Evolutionary conservation across 78 protist genomes (phyloP).

Genomic region (Chrysochromulina tobinii): DNA sequence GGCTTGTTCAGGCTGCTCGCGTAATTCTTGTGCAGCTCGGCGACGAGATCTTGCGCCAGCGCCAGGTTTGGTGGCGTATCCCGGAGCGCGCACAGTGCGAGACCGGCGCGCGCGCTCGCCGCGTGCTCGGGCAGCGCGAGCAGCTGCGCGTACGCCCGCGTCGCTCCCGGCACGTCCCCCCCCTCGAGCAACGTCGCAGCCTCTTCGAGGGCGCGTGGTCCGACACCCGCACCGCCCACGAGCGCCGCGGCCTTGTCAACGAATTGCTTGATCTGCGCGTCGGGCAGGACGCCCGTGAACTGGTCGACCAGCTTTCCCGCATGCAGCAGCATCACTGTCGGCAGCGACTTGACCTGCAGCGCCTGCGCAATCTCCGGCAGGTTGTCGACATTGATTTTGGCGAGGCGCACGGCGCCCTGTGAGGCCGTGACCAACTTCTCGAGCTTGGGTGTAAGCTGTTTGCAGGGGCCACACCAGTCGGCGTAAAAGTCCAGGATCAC

Average conservation of each 20-base stretch:
- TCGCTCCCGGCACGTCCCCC: background rate
- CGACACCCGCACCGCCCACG: background rate
- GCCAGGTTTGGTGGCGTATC: background rate
- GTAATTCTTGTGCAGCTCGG: background rate
- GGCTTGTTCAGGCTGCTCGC: background rate
- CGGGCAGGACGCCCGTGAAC: background rate
- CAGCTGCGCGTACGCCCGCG: background rate
- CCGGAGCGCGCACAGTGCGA: background rate
- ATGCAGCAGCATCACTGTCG: slow-evolving; percentile 14
- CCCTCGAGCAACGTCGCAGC: background rate
- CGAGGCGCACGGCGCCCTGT: slow-evolving; percentile 8
- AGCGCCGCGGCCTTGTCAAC: background rate
- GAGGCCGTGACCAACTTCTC: background rate
- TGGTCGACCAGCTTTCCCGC: background rate
- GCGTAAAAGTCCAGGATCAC: background rate
- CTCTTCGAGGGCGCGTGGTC: background rate
- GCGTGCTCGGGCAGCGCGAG: background rate
- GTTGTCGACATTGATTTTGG: background rate
- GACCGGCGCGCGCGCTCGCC: background rate
- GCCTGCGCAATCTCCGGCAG: background rate
- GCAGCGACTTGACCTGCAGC: background rate
- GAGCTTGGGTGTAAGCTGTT: slow-evolving; percentile 15
- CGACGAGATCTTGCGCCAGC: background rate
- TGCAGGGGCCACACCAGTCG: slow-evolving; percentile 27
- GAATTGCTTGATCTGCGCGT: background rate